Conservation (phyloP, 345 rosid genomes). For the Rhodamnia rubescens region DNA sequence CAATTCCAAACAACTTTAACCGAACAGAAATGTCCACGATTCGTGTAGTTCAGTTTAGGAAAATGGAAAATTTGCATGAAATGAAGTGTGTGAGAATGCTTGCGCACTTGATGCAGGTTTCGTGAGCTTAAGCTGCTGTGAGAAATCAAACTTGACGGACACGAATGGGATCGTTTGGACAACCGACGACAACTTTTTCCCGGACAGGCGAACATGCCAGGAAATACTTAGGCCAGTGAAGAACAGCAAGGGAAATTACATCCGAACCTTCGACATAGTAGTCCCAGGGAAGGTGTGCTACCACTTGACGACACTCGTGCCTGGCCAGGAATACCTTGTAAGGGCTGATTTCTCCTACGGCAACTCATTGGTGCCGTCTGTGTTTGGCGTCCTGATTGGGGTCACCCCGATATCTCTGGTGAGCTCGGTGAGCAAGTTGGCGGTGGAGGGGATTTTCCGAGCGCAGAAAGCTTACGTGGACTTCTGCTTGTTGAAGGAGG, state of each 20-base stretch:
- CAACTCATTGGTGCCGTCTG: not conserved
- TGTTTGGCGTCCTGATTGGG: slow-evolving; percentile 25
- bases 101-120: slow-evolving; percentile 26
- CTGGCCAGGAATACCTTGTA: slow-evolving; percentile 29
- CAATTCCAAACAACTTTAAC: not conserved
- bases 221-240: slow-evolving; percentile 3
- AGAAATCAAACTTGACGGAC: slow-evolving; percentile 13
- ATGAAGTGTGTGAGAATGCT: not conserved
- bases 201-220: slow-evolving; percentile 13
- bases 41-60: not conserved
- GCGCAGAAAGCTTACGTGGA: slow-evolving; percentile 18
- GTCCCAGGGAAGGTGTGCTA: slow-evolving; percentile 43
- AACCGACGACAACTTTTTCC: slow-evolving; percentile 31
- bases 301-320: slow-evolving; percentile 14
- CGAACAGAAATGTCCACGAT: not conserved
- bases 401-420: slow-evolving; percentile 23
- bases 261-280: slow-evolving; percentile 13
- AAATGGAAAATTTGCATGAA: not conserved
- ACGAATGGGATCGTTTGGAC: slow-evolving; percentile 14
- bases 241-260: slow-evolving; percentile 5
- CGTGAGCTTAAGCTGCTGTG: slow-evolving; percentile 52
- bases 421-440: slow-evolving; percentile 7
- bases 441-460: slow-evolving; percentile 37
- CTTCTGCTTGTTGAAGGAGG: slow-evolving; percentile 28
- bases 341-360: slow-evolving; percentile 26